Evolutionary conservation across 192 early-diverging fungal species (phyloP), one percentile per base, ranked within the genome.

Genomic region (Geosiphon pyriformis): DNA sequence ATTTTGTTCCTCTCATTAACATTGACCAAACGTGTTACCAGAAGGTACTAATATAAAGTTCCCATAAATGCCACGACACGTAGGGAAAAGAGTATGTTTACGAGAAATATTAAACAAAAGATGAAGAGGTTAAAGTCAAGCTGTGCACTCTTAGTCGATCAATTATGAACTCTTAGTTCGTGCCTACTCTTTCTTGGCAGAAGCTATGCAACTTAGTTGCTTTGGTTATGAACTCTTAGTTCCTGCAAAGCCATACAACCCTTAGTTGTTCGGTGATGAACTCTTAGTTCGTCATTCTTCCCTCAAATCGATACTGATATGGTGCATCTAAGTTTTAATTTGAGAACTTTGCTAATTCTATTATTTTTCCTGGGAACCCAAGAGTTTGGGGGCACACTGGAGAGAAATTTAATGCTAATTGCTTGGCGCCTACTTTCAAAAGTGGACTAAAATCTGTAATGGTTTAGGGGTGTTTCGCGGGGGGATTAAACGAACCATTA

Each of bases 151-250:
- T 54, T 54, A 26, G 52, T 20, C n/a, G 52, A 4, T 11, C 52
- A 26, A 22, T 61, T 2, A 61, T 61, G 59, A 61, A 61, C 59
- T 61, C 37, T 47, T 61, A 26, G 59, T 61, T 61, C 22, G 42
- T 47, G 29, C 59, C 59, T 61, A 61, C 59, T 61, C 59, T 61
- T 27, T 27, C 37, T 61, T 61, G 42, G 59, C 59, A 61, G 59
- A 61, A 61, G 59, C 59, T 61, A 26, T 27, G 29, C 59, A 61
- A 61, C 59, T 61, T 47, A 47, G 42, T 34, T 61, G 42, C 37
- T 47, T 59, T 61, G 59, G 37, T 61, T 47, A 61, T 61, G 59
- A 61, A 61, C 59, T 47, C 37, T 48, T 61, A 26, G 59, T 61
- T 61, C 59, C 42, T 25, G 60, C 42, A 46, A 61, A 61, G 60